phyloP scores from a whole-genome alignment of 768 basidiomycete species.

The Tulasnella sp. region DNA sequence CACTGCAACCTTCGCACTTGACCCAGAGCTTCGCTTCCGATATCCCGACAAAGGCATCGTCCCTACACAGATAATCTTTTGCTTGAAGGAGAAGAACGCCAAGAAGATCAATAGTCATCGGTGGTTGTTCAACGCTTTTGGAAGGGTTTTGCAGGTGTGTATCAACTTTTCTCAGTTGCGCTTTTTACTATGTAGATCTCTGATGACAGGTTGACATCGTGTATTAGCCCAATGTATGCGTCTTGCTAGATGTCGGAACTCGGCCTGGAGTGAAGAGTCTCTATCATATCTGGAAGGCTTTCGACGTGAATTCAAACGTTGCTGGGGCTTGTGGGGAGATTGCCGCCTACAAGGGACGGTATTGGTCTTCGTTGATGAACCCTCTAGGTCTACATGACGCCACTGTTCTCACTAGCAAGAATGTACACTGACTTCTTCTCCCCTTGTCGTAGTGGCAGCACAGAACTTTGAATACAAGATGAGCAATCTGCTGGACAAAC shows the following conservation, averaged over 20 bases:
- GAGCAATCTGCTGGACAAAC: slow-evolving; percentile 35
- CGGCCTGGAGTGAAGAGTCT: slow-evolving; percentile 78
- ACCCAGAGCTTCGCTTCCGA: slow-evolving; percentile 57
- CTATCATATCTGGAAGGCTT: slow-evolving; percentile 89
- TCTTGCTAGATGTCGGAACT: slow-evolving; percentile 90
- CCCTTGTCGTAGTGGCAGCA: slow-evolving; percentile 52
- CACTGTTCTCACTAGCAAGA: neutral
- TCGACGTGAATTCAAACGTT: slow-evolving; percentile 50
- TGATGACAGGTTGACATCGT: neutral
- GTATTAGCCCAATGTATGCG: slow-evolving; percentile 85
- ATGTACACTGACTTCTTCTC: neutral
- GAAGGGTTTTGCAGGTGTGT: slow-evolving; percentile 47
- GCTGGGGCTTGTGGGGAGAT: slow-evolving; percentile 98
- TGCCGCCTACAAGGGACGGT: slow-evolving; percentile 81
- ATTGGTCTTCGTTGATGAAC: slow-evolving; percentile 71
- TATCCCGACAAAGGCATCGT: slow-evolving; percentile 64
- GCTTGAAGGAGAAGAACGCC: slow-evolving; percentile 78
- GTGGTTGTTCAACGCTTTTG: slow-evolving; percentile 97
- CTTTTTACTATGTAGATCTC: neutral
- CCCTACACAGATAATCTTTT: slow-evolving; percentile 88
- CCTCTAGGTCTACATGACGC: slow-evolving; percentile 49
- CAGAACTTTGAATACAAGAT: slow-evolving; percentile 95
- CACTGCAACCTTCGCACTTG: slow-evolving; percentile 3
- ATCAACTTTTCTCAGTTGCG: too few species aligned
- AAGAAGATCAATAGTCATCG: slow-evolving; percentile 96